Conservation (phyloP, 352 stramenopile species). For the Phytophthora pseudosyringae region DNA sequence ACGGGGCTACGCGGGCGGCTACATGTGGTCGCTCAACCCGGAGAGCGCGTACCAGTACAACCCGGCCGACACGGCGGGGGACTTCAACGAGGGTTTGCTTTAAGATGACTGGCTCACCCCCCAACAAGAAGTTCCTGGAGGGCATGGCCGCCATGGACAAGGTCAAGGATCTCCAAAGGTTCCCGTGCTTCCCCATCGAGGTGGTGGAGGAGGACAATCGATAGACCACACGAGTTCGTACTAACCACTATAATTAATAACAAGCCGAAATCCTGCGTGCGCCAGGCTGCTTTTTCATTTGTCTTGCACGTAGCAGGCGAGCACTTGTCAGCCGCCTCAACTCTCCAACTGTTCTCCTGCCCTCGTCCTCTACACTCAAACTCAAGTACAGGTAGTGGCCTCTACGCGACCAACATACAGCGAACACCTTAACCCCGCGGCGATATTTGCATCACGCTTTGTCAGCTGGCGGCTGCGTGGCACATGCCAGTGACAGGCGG, state of each 20-base stretch:
- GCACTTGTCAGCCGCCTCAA: constrained; percentile 9
- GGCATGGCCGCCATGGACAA: constrained; percentile 58
- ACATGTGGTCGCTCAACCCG: constrained; percentile 81
- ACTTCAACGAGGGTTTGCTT: constrained; percentile 67
- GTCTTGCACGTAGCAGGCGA: not conserved
- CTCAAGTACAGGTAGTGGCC: not conserved
- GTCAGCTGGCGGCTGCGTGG: constrained; percentile 22
- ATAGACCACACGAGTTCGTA: too few species aligned
- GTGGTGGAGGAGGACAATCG: constrained; percentile 10
- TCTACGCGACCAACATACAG: not conserved
- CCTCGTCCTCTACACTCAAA: constrained; percentile 24
- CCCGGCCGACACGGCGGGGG: constrained; percentile 55
- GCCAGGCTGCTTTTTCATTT: not conserved
- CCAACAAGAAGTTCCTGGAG: constrained; percentile 62
- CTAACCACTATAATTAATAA: not conserved
- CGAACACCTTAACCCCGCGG: constrained; percentile 3
- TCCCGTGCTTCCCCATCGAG: constrained; percentile 64
- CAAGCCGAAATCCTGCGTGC: not conserved
- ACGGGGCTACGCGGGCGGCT: constrained; percentile 53
- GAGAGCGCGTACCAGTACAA: constrained; percentile 80
- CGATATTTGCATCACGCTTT: not conserved
- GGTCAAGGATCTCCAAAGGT: constrained; percentile 60
- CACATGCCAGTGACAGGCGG: constrained; percentile 32
- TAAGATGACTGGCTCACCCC: constrained; percentile 73
- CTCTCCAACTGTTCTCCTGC: constrained; percentile 11